Evolutionary conservation across 352 stramenopile species (phyloP).

Genomic region (Phytophthora syringae): DNA sequence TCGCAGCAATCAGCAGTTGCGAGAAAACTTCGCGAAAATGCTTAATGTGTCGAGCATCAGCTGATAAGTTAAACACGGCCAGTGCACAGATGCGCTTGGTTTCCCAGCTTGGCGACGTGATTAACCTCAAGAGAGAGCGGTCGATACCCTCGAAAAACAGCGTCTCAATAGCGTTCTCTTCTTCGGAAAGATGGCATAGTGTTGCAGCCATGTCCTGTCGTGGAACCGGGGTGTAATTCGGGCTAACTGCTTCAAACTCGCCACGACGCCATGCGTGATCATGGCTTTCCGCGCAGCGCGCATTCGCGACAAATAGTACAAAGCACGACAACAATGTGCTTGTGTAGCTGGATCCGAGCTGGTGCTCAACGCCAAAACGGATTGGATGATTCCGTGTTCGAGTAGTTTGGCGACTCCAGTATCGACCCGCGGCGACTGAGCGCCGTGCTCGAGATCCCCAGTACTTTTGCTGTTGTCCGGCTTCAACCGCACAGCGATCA

Average conservation of each 20-base stretch:
- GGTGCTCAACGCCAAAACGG: conserved; percentile 51
- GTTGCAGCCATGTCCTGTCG: conserved; percentile 73
- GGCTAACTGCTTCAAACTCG: conserved; percentile 51
- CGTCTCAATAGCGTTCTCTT: conserved; percentile 55
- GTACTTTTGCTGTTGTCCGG: conserved; percentile 11
- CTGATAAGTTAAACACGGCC: conserved; percentile 75
- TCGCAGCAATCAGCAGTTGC: conserved; percentile 52
- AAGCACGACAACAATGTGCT: conserved; percentile 66
- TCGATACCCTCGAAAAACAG: conserved; percentile 80
- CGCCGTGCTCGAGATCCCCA: not conserved
- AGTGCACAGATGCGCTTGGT: conserved; percentile 77
- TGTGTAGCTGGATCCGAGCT: conserved; percentile 60
- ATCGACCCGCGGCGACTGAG: conserved; percentile 11
- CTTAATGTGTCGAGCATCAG: conserved; percentile 59
- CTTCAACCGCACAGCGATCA: conserved; percentile 60
- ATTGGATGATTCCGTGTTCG: conserved; percentile 73
- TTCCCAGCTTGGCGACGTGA: conserved; percentile 51
- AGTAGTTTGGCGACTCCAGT: conserved; percentile 50
- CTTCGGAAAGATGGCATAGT: conserved; percentile 72
- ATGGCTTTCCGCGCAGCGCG: conserved; percentile 56
- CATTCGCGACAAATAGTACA: conserved; percentile 67
- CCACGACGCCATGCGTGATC: conserved; percentile 57
- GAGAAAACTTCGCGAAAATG: conserved; percentile 71
- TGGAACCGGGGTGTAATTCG: conserved; percentile 35
- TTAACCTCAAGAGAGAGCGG: conserved; percentile 56